Evolutionary conservation across 2,329 filamentous ascomycete species (phyloP).

Genomic region (Capronia epimyces): DNA sequence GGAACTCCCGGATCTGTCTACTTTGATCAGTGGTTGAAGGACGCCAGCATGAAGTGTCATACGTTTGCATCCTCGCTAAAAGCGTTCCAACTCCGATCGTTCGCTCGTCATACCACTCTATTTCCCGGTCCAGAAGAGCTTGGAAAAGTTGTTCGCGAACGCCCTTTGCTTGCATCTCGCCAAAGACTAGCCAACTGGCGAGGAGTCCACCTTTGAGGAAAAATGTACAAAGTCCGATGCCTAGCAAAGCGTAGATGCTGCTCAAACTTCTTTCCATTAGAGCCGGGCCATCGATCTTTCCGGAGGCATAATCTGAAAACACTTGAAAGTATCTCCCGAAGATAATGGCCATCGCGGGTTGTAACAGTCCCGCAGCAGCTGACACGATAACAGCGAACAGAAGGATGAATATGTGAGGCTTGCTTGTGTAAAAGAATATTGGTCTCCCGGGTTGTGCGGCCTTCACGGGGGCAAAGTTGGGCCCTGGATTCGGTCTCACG

Average conservation of each 20-base stretch:
- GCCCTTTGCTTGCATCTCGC: slow-evolving; percentile 69
- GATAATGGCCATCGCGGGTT: slow-evolving; percentile 62
- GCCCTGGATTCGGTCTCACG: slow-evolving; percentile 1
- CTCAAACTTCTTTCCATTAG: slow-evolving; percentile 54
- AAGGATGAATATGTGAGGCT: slow-evolving; percentile 53
- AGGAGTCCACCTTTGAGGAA: slow-evolving; percentile 62
- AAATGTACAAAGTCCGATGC: slow-evolving; percentile 62
- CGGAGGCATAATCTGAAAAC: slow-evolving; percentile 61
- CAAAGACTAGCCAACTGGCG: slow-evolving; percentile 67
- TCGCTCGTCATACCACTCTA: slow-evolving; percentile 75
- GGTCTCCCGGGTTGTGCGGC: slow-evolving; percentile 43
- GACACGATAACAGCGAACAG: slow-evolving; percentile 53
- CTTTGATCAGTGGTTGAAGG: slow-evolving; percentile 2
- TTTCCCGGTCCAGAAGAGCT: slow-evolving; percentile 64
- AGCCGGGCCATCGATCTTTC: slow-evolving; percentile 44
- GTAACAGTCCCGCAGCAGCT: slow-evolving; percentile 55
- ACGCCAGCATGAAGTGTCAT: slow-evolving; percentile 33
- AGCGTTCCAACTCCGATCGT: slow-evolving; percentile 67
- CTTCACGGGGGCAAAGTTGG: not conserved
- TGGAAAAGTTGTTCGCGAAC: slow-evolving; percentile 62
- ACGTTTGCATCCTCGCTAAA: slow-evolving; percentile 69
- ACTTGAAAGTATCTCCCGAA: slow-evolving; percentile 70
- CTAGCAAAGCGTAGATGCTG: slow-evolving; percentile 59
- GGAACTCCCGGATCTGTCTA: slow-evolving; percentile 77
- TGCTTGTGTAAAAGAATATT: slow-evolving; percentile 69